Base-by-base conservation (phyloP, 1,284 basidiomycete genomes). In the Phylloboletellus chloephorus region DNA sequence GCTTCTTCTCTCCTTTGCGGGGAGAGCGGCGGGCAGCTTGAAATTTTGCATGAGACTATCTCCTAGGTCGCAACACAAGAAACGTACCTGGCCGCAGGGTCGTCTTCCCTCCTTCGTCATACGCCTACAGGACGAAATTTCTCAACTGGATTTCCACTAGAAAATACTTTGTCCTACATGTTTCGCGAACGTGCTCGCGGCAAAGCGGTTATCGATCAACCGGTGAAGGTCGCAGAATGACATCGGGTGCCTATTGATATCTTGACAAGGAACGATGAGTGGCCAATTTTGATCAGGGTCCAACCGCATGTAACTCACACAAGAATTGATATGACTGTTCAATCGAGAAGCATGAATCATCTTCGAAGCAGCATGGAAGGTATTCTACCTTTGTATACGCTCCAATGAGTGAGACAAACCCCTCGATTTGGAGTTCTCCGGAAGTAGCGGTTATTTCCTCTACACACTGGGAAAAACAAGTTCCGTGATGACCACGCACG, bases 401-500 rank as follows among this genome's bases (percentile, higher is more conserved):
- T 3, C 88, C 88, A 17, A 78, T 72, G 6, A 91, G 68, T 56
- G 87, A 87, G 46, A 94, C 78, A 56, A 94, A 93, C 1, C 90
- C 90, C 46, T 84, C 68, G 3, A 90, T 62, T 31, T 62, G 73
- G 52, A 82, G 64, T 6, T 67, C 65, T n/a, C 68, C 80, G 11
- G 62, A 67, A 13, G 57, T 60, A 4, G 72, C 65, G 22, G 77
- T 54, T 37, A 92, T 69, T 38, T 78, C 76, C 49, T 90, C 81
- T 5, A 83, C 74, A 51, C 79, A 60, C 54, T 56, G 37, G 37
- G 37, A 41, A 57, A 57, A 37, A 31, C 26, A 42, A 37, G n/a
- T 32, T 52, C 48, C 40, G 41, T 73, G 81, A 46, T 82, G 49
- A 21, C 40, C 19, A 26, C 44, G 24, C 28, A 43, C 24, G 26